Evolutionary conservation across 306 rosid genomes (phyloP).

Genomic region (Trifolium dubium): DNA sequence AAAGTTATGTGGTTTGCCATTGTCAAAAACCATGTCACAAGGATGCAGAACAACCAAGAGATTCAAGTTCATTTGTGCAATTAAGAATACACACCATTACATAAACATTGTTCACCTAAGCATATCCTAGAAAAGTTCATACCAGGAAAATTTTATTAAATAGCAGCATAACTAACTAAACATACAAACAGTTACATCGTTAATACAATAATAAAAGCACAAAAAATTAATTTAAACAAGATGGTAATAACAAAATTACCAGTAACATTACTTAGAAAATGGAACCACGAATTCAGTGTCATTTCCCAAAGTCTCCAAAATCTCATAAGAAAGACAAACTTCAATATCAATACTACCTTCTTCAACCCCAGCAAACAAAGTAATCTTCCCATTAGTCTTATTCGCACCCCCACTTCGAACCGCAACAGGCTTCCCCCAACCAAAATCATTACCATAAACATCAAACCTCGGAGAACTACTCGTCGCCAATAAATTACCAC

Average conservation of each 20-base stretch:
- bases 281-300: slow-evolving; percentile 40
- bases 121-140: background rate
- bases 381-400: slow-evolving; percentile 42
- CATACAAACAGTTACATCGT: background rate
- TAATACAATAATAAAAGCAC: background rate
- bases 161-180: background rate
- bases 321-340: slow-evolving; percentile 40
- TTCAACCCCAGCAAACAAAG: slow-evolving; percentile 45
- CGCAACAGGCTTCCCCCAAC: slow-evolving; percentile 50
- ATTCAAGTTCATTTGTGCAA: no score
- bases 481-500: background rate
- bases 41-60: no score
- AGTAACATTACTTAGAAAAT: background rate
- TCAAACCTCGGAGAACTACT: slow-evolving; percentile 54
- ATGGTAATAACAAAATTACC: background rate
- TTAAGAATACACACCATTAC: no score
- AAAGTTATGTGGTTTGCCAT: no score
- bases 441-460: slow-evolving; percentile 56
- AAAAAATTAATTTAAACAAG: no score
- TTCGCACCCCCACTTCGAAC: slow-evolving; percentile 49
- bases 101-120: background rate
- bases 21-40: no score
- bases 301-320: slow-evolving; percentile 45
- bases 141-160: background rate
- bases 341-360: slow-evolving; percentile 55